A percentile compares a stretch with the other conserved stretches of the same genome.
Evolutionary conservation across 345 rosid species (phyloP).

Genomic region (Ceriops decandra): DNA sequence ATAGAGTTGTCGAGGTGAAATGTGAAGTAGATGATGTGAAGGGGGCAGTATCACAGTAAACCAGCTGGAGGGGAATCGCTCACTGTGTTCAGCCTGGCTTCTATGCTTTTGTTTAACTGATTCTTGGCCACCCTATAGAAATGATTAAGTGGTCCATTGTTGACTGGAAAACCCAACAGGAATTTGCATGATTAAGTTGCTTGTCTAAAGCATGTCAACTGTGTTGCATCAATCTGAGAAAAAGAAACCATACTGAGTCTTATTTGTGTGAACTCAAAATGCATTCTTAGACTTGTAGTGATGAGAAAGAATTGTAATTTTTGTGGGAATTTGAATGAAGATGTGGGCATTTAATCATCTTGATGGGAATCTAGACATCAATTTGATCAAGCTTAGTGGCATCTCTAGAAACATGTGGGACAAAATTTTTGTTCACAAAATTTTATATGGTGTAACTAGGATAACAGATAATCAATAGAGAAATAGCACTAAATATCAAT

Average conservation of each 20-base stretch:
- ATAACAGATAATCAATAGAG: not conserved
- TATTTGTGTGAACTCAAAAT: too few relatives aligned
- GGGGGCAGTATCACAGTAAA: not conserved
- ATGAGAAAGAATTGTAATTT: not conserved
- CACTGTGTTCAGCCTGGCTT: not conserved
- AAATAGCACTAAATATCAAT: not conserved
- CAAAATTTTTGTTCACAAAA: not conserved
- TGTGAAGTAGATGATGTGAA: not conserved
- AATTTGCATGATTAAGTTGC: not conserved
- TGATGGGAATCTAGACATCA: not conserved
- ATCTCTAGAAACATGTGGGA: not conserved
- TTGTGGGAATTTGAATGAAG: not conserved
- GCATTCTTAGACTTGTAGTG: too few relatives aligned
- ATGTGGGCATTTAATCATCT: not conserved
- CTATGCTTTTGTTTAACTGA: not conserved
- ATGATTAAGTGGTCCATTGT: not conserved
- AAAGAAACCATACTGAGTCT: too few relatives aligned
- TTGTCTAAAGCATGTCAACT: not conserved
- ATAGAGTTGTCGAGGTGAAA: not conserved
- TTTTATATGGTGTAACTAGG: not conserved
- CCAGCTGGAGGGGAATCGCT: not conserved
- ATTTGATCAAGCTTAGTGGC: not conserved
- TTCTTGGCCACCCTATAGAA: constrained; percentile 4
- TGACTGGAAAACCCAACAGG: not conserved
- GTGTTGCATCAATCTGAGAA: too few relatives aligned